Evolutionary conservation across 1,139 yeast species (phyloP).

Genomic region (Hanseniaspora uvarum): DNA sequence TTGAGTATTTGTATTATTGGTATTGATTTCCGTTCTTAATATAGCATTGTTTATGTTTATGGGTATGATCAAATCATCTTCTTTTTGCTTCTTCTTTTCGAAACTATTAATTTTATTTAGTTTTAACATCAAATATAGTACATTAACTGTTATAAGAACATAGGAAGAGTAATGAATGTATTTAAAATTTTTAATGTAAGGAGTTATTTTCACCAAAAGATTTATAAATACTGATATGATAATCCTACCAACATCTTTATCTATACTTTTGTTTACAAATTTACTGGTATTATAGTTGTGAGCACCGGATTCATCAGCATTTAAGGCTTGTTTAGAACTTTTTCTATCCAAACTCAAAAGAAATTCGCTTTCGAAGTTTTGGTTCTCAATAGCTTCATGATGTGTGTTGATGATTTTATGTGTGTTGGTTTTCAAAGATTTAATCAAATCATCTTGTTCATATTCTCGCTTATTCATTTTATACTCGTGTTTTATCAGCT

Average conservation of each 20-base stretch:
- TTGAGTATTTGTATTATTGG: not conserved
- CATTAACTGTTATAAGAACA: not conserved
- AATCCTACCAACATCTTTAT: constrained; percentile 12
- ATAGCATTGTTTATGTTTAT: not conserved
- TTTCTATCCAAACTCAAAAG: not conserved
- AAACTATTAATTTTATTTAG: not conserved
- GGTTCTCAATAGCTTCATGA: not conserved
- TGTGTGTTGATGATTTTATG: not conserved
- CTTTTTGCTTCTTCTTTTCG: not conserved
- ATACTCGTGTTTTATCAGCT: no score
- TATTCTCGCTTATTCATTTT: not conserved
- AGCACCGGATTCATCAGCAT: not conserved
- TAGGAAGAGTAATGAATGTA: not conserved
- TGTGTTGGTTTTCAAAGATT: not conserved
- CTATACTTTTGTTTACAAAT: constrained; percentile 1
- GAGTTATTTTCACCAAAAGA: not conserved
- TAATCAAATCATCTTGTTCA: not conserved
- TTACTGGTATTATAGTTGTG: not conserved
- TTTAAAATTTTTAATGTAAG: not conserved
- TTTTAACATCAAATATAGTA: not conserved
- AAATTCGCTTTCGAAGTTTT: not conserved
- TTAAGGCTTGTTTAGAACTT: not conserved
- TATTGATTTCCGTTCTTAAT: not conserved
- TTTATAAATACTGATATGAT: constrained; percentile 1
- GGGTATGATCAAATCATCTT: not conserved